phyloP scores from a whole-genome alignment of 306 rosid genomes.

The Cucurbita maxima region DNA sequence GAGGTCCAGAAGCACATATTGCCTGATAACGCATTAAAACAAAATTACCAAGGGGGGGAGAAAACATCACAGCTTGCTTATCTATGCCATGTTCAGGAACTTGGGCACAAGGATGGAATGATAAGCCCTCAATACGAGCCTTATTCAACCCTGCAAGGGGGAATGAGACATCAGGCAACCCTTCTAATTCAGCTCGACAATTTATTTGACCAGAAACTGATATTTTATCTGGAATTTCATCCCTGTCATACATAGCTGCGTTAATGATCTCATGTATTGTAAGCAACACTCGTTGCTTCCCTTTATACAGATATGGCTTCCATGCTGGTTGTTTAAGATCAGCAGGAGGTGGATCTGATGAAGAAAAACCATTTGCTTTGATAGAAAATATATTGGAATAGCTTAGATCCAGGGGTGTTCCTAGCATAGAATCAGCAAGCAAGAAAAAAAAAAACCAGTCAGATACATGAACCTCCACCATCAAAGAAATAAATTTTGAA shows the following conservation, averaged over 20 bases:
- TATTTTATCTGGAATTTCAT: conserved; percentile 77
- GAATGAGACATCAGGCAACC: conserved; percentile 89
- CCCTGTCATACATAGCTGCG: conserved; percentile 86
- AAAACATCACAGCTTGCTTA: conserved; percentile 79
- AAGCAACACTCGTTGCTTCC: conserved; percentile 70
- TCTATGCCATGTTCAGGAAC: conserved; percentile 74
- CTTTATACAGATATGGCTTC: conserved; percentile 88
- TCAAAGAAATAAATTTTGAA: conserved; percentile 6
- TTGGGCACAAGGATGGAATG: conserved; percentile 82
- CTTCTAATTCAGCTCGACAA: conserved; percentile 85
- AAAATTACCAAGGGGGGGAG: conserved; percentile 92
- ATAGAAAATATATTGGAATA: conserved; percentile 54
- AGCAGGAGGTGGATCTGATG: conserved; percentile 62
- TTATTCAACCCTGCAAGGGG: conserved; percentile 51
- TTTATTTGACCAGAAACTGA: conserved; percentile 84
- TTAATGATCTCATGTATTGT: conserved; percentile 66
- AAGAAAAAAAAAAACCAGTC: conserved; percentile 10
- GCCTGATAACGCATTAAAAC: conserved; percentile 79
- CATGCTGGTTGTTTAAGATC: conserved; percentile 96
- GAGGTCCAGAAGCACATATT: conserved; percentile 57
- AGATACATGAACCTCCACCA: conserved; percentile 6
- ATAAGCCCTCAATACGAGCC: conserved; percentile 47
- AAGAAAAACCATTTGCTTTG: conserved; percentile 68
- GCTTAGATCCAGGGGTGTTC: conserved; percentile 89
- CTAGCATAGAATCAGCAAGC: conserved; percentile 21